Evolutionary conservation across 495 filamentous ascomycete species (phyloP), one percentile per base, ranked within the genome.

Genomic region (Neurospora intermedia): DNA sequence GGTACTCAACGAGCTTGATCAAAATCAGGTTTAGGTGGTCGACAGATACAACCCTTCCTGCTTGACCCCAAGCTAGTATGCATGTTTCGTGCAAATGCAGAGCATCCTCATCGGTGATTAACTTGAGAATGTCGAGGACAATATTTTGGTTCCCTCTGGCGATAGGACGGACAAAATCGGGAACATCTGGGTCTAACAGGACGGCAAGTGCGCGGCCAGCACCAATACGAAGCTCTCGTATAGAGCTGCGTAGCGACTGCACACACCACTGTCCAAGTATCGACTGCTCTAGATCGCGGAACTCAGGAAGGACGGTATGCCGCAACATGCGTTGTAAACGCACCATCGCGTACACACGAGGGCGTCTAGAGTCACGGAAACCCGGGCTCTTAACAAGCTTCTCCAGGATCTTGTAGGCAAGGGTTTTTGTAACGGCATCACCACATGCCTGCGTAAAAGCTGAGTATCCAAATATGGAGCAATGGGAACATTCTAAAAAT

Each of bases 1-100:
- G 85, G 78, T 94, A 98, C 43, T 96, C 91, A 35, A 97, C 83
- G 6, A 99, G 85, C 71, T 90, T 90, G 66, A 96, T 83, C 42
- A 99, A 85, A 43, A 93, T 92, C 69, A 98, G 87, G 76, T 95
- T 94, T 62, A 96, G 88, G 78, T 96, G 92, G 54, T 94, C 90
- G 74, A 94, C 92, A 11, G 76, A 72, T 69, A 81, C 78, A 35
- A 80, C 76, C 87, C 85, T 87, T 75, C 91, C 94, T 70, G 97
- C 87, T 76, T 92, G 90, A 54, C 91, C 92, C 85, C 94, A 92
- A 20, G 93, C 92, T 75, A 96, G 80, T 48, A 99, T 90, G 74
- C 91, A 91, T 18, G 93, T 93, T 78, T 98, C 96, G 73, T 94
- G 91, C 20, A 93, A 78, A 70, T 88, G 83, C 7, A 87, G 81